These are phyloP conservation scores for Bolboschoenoplectus hybrid DNA, from an alignment of 202 grass and related monocot genomes.

Conservation along the genomic window DNA sequence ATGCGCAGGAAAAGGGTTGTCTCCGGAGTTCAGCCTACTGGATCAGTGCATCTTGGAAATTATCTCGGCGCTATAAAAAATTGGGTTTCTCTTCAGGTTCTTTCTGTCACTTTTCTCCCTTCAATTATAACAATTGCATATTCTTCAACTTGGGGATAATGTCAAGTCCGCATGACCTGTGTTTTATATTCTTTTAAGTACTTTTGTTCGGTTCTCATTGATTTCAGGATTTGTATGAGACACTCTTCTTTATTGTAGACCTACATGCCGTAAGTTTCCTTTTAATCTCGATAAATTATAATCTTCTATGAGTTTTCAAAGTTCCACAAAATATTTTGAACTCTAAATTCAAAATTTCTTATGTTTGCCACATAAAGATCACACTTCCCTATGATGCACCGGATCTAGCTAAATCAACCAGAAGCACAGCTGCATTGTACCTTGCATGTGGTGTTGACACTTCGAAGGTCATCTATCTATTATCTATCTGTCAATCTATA, in stretches of 20 bases:
- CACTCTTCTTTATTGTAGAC: slow-evolving; percentile 97
- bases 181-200: slow-evolving; percentile 33
- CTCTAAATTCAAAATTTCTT: slow-evolving; percentile 36
- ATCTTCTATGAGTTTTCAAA: neutral
- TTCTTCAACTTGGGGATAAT: slow-evolving; percentile 22
- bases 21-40: slow-evolving; percentile 97
- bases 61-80: slow-evolving; percentile 98
- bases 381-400: slow-evolving; percentile 85
- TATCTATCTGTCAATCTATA: neutral
- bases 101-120: neutral
- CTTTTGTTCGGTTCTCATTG: slow-evolving; percentile 25
- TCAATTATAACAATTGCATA: slow-evolving; percentile 19
- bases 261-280: slow-evolving; percentile 78
- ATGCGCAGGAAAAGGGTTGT: slow-evolving; percentile 86
- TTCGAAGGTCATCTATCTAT: slow-evolving; percentile 63
- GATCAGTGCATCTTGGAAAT: slow-evolving; percentile 94
- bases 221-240: slow-evolving; percentile 87
- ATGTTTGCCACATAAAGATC: slow-evolving; percentile 54
- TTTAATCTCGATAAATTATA: slow-evolving; percentile 5
- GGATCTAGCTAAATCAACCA: slow-evolving; percentile 85
- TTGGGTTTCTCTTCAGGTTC: slow-evolving; percentile 94
- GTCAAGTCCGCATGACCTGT: slow-evolving; percentile 23
- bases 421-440: slow-evolving; percentile 94
- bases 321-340: slow-evolving; percentile 30
- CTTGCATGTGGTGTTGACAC: slow-evolving; percentile 88